phyloP scores from a whole-genome alignment of 768 basidiomycete genomes.

The Mrakia frigida region DNA sequence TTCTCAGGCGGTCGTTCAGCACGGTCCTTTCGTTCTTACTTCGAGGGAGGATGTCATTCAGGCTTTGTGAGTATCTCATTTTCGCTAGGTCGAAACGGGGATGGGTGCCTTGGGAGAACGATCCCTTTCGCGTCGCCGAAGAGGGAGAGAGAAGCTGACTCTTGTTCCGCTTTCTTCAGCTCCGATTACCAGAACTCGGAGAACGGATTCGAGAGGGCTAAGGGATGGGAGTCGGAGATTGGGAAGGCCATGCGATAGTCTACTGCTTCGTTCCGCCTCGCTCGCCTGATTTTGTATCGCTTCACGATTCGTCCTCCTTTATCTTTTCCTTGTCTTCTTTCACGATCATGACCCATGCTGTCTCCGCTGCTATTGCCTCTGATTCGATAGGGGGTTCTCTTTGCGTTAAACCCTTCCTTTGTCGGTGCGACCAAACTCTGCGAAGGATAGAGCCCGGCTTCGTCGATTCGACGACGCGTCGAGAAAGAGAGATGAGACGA shows the following conservation, averaged over 20 bases:
- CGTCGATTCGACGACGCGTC: too few relatives aligned
- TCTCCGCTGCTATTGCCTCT: too few relatives aligned
- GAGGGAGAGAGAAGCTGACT: too few relatives aligned
- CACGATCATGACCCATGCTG: neutral
- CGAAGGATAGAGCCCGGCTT: too few relatives aligned
- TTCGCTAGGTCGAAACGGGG: too few relatives aligned
- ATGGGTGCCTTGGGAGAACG: too few relatives aligned
- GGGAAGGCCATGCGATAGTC: slow-evolving; percentile 39
- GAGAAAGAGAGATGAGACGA: too few relatives aligned
- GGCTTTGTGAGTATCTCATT: slow-evolving; percentile 68
- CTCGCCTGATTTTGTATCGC: neutral
- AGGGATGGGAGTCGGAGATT: slow-evolving; percentile 80
- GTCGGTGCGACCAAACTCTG: too few relatives aligned
- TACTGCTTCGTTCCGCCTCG: neutral
- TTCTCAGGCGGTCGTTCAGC: slow-evolving; percentile 67
- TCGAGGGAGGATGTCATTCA: slow-evolving; percentile 70
- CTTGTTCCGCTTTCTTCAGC: neutral
- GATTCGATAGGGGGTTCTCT: too few relatives aligned
- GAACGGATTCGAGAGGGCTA: slow-evolving; percentile 89
- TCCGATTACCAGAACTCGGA: slow-evolving; percentile 59
- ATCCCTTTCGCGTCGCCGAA: slow-evolving; percentile 35
- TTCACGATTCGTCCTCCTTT: neutral
- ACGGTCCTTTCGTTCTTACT: slow-evolving; percentile 62
- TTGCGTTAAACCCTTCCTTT: too few relatives aligned
- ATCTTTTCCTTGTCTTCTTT: neutral